These are phyloP conservation scores for Paramecium caudatum DNA, from an alignment of 73 alveolate species.

Conservation along the genomic window DNA sequence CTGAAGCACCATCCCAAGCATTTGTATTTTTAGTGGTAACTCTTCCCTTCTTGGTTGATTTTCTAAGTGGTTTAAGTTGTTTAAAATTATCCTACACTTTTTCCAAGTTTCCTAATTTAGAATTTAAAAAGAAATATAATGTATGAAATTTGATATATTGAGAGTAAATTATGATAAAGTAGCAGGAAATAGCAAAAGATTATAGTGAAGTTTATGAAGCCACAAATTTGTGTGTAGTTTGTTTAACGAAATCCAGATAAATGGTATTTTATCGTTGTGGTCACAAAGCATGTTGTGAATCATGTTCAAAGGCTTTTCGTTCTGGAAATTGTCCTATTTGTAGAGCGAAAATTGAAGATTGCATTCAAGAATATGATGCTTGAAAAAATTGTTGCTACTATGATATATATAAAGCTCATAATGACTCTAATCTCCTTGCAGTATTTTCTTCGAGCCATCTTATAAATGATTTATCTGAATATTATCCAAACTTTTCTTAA, in stretches of 20 bases:
- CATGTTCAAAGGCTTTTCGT: not conserved
- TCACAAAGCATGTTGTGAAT: constrained; percentile 23
- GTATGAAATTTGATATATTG: not conserved
- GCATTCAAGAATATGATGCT: constrained; percentile 52
- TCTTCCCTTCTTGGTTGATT: constrained; percentile 27
- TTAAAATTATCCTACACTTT: constrained; percentile 21
- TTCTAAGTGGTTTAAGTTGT: constrained; percentile 27
- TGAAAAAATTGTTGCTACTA: not conserved
- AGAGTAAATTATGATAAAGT: not conserved
- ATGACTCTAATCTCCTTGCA: constrained; percentile 49
- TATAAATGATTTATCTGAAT: not conserved
- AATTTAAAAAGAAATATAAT: constrained; percentile 32
- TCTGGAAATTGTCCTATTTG: constrained; percentile 25
- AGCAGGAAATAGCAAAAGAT: not conserved
- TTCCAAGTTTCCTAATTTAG: not conserved
- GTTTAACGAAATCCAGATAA: not conserved
- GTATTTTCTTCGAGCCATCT: constrained; percentile 51
- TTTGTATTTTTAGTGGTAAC: constrained; percentile 23
- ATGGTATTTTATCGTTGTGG: constrained; percentile 44
- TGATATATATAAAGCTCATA: constrained; percentile 21
- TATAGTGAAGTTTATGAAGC: constrained; percentile 19
- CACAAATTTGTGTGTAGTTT: constrained; percentile 12
- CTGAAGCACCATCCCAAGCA: constrained; percentile 50
- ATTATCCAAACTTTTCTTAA: constrained; percentile 64
- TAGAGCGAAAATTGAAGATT: constrained; percentile 44